phyloP scores from a whole-genome alignment of 345 rosid species.

The Populus alba region DNA sequence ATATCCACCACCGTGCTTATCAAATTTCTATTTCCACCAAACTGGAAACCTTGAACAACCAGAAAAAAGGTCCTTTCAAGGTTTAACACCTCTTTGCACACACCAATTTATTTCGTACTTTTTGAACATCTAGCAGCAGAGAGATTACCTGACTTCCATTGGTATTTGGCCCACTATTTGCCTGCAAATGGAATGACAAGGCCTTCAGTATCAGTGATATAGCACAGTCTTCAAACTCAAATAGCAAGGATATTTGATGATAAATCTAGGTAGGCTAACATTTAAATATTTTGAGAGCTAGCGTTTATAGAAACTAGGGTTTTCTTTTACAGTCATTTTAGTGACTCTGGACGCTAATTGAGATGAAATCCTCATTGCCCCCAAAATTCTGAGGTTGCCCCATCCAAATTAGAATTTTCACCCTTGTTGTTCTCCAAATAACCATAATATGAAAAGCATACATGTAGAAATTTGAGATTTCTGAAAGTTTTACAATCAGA shows the following conservation, averaged over 20 bases:
- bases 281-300: background rate
- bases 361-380: background rate
- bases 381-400: background rate
- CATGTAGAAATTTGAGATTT: background rate
- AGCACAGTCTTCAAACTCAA: background rate
- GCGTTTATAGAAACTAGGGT: background rate
- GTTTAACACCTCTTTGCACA: background rate
- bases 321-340: background rate
- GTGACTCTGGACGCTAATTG: background rate
- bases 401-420: background rate
- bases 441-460: background rate
- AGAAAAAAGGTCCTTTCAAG: background rate
- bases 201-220: background rate
- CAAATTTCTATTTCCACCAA: background rate
- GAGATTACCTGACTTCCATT: slow-evolving; percentile 84
- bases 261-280: background rate
- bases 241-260: background rate
- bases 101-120: background rate
- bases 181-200: slow-evolving; percentile 45
- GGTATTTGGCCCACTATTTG: slow-evolving; percentile 83
- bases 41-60: background rate
- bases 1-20: background rate
- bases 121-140: background rate
- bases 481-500: too few species aligned
- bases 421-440: background rate